Evolutionary conservation across 2,329 filamentous ascomycete genomes (phyloP), one percentile per base, ranked within the genome.

Genomic region (Apiospora hydei): DNA sequence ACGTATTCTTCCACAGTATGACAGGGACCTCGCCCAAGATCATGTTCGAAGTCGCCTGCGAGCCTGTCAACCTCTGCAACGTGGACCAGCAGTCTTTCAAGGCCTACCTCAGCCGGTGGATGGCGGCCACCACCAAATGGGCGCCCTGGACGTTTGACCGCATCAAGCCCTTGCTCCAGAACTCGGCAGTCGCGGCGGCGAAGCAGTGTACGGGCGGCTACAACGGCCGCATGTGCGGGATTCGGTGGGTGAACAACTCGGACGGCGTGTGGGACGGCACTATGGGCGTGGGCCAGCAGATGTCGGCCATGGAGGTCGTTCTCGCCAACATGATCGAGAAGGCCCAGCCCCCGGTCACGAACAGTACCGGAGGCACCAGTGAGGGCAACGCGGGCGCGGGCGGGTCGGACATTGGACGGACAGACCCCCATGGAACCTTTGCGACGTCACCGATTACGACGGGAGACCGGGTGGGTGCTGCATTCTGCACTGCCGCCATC

Each of bases 391-490:
- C 86, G 3, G 78, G 79, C 6, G 84, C 82, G 10, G 87, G 87
- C 51, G 84, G 85, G 10, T 80, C 81, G 26, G 87, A 88, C 74
- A 82, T 83, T 51, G 86, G 82, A 66, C 80, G 82, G n/a, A 80
- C 79, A 10, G 75, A 80, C 16, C 71, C 81, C 71, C 67, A 77
- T 70, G 43, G 74, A 72, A 53, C 71, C 26, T 64, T 21, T n/a
- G 24, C 57, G n/a, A 67, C 84, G 26, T 75, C 77, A 0, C 77
- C 82, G 1, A 85, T 91, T 46, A 89, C 88, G 3, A 85, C 85
- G 0, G 90, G 86, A 10, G 93, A 95, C 77, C 89, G 85, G 74
- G 92, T 89, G 8, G 94, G 92, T 14, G 93, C 93, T 49, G 88
- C 88, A 14, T 88, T 94, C 73, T 75, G 86, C 69, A 95, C 93